Evolutionary conservation across 2,329 filamentous ascomycete genomes (phyloP), one percentile per base, ranked within the genome.

Genomic region (Sporothrix curviconia): DNA sequence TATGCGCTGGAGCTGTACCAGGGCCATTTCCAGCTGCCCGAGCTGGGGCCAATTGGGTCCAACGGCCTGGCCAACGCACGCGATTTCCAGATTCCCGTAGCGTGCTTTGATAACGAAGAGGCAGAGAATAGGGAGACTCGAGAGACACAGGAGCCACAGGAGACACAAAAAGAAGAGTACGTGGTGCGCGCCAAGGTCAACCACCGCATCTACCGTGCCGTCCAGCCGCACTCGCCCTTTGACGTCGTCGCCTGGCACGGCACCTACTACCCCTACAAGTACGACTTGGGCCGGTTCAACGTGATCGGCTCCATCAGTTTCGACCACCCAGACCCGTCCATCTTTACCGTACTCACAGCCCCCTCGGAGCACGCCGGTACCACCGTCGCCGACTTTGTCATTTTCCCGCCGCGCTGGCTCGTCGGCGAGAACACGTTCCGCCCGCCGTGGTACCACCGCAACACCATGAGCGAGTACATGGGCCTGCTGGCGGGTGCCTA

Each of bases 161-260:
- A n/a, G n/a, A n/a, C n/a, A n/a, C n/a, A n/a, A n/a, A n/a, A n/a
- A n/a, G 62, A 69, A 1, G 73, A 63, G 51, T 76, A 77, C 71
- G 79, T 74, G 8, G 71, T 89, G 36, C 78, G 78, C 34, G 78
- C 77, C 68, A 89, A 89, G 69, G 86, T 89, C 66, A 82, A 83
- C 67, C 84, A 86, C 63, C 75, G 77, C 47, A 79, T 90, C 52
- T 90, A 88, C 71, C 72, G 74, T 37, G 84, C 84, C 7, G 75
- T 69, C 42, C 87, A 91, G 71, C 69, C 76, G 11, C 88, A 91
- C 68, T 42, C 84, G 0, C 87, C 88, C 0, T 92, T 90, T 65
- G 87, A 92, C 64, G 82, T 92, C 0, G 87, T 90, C 3, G 86
- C 84, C 3, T 92, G 87, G 87, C 87, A 92, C 67, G 88, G 88